A percentile compares a stretch with the other conserved stretches of the same genome.
Conservation (phyloP, 345 rosid species). For the Gossypium anomalum region DNA sequence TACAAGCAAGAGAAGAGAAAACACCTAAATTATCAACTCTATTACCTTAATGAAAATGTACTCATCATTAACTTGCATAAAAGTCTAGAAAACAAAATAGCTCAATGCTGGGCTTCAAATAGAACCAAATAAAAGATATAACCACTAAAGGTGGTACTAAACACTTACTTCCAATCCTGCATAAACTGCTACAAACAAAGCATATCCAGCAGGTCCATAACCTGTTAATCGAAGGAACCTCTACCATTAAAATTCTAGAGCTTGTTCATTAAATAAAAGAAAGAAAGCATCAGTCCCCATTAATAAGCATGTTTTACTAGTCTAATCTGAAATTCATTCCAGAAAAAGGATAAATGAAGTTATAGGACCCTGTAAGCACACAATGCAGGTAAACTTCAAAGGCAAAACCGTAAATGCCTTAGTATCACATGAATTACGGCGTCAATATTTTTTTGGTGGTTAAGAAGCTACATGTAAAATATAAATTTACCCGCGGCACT, state of each 20-base stretch:
- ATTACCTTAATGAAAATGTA: background rate
- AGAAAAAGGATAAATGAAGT: background rate
- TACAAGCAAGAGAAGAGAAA: background rate
- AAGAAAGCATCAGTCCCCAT: background rate
- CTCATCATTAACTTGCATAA: background rate
- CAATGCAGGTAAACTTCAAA: background rate
- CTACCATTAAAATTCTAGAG: slow-evolving; percentile 8
- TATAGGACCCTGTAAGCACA: background rate
- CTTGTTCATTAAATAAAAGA: slow-evolving; percentile 1
- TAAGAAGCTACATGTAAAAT: background rate
- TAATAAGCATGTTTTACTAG: background rate
- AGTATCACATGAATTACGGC: background rate
- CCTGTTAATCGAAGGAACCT: slow-evolving; percentile 40
- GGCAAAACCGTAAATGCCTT: background rate
- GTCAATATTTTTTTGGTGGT: background rate
- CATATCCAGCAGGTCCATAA: slow-evolving; percentile 95
- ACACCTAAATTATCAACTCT: background rate
- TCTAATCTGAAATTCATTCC: background rate
- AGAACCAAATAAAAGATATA: background rate
- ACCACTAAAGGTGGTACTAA: slow-evolving; percentile 9
- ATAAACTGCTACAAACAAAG: slow-evolving; percentile 81
- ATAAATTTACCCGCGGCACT: background rate
- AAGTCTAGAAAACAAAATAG: background rate
- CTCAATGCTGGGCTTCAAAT: background rate
- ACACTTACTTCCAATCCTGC: slow-evolving; percentile 85